These are phyloP conservation scores for Maudiozyma pseudohumilis DNA, from an alignment of 805 yeast species.

Conservation along the genomic window DNA sequence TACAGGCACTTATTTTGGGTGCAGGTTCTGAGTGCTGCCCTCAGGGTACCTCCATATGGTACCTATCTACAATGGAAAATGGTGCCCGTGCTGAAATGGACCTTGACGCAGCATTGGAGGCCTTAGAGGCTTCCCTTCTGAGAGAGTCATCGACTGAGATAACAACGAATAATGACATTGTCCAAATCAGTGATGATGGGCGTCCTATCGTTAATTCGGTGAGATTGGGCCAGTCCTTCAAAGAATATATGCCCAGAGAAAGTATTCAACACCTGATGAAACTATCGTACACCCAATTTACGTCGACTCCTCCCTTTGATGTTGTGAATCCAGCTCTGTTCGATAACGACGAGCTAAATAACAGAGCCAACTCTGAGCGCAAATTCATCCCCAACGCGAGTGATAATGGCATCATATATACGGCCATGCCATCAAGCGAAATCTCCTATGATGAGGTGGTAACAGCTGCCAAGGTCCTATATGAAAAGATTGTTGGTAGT, in stretches of 20 bases:
- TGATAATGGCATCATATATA: slow-evolving; percentile 40
- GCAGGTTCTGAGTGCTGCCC: slow-evolving; percentile 85
- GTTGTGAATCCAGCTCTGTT: slow-evolving; percentile 37
- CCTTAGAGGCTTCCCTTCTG: slow-evolving; percentile 69
- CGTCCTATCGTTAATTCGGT: slow-evolving; percentile 68
- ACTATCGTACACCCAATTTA: slow-evolving; percentile 50
- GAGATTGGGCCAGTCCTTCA: slow-evolving; percentile 75
- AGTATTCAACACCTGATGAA: slow-evolving; percentile 53
- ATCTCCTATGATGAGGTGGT: slow-evolving; percentile 86
- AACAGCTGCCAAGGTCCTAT: slow-evolving; percentile 67
- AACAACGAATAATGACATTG: slow-evolving; percentile 49
- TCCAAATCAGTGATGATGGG: slow-evolving; percentile 46
- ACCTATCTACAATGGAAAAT: slow-evolving; percentile 66
- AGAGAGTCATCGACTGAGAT: slow-evolving; percentile 61
- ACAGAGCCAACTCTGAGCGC: background rate
- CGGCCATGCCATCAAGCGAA: slow-evolving; percentile 71
- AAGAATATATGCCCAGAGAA: slow-evolving; percentile 74
- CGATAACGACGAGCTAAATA: slow-evolving; percentile 19
- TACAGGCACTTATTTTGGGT: slow-evolving; percentile 81
- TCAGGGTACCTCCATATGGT: slow-evolving; percentile 82
- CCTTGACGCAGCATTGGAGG: slow-evolving; percentile 67
- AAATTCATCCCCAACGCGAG: slow-evolving; percentile 31
- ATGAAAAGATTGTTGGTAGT: slow-evolving; percentile 75
- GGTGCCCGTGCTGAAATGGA: slow-evolving; percentile 63
- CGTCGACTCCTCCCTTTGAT: slow-evolving; percentile 48